Evolutionary conservation across 192 early-diverging fungal genomes (phyloP), one percentile per base, ranked within the genome.

Genomic region (Coemansia sp.): DNA sequence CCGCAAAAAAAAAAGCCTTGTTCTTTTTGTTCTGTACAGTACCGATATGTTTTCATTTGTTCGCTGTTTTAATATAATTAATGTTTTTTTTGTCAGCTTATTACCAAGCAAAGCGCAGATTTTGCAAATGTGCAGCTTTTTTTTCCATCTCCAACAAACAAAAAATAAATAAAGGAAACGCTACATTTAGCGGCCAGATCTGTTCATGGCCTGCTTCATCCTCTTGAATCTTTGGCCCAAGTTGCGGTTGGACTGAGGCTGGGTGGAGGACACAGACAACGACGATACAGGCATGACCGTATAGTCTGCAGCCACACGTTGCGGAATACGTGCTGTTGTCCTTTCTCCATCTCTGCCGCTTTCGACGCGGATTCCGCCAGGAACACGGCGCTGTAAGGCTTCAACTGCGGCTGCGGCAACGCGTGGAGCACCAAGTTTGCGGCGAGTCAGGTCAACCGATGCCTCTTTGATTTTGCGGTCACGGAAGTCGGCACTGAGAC

Each of bases 401-500:
- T 45, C 56, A 11, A 34, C 41, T 2, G 52, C 18, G 28, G 9
- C 52, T 14, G 53, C 64, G 33, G 59, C 2, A 18, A 60, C 61
- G 33, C 51, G 51, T 34, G 60, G 68, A 8, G 62, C 22, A 6
- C 60, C 51, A 62, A 54, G 53, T 51, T 57, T 54, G 5, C 65
- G 56, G 15, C 52, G 61, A 8, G 41, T 64, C 32, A 70, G 36
- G 48, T 63, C 51, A 4, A 76, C 74, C 11, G 64, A 45, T 1
- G 79, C 54, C 66, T 74, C 79, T 22, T 53, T 66, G 52, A 76
- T 51, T 61, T 65, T 73, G 52, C 78, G 66, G 81, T 89, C 89
- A 17, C 85, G 84, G 76, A 94, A 94, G 70, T 90, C 88, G 28
- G 87, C 79, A 68, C 91, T 92, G 57, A 93, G 87, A 7, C 90